A percentile compares a stretch with the other conserved stretches of the same genome.
These are phyloP conservation scores for Jamesozyma jinghongensis DNA, from an alignment of 805 yeast genomes.

Conservation along the genomic window DNA sequence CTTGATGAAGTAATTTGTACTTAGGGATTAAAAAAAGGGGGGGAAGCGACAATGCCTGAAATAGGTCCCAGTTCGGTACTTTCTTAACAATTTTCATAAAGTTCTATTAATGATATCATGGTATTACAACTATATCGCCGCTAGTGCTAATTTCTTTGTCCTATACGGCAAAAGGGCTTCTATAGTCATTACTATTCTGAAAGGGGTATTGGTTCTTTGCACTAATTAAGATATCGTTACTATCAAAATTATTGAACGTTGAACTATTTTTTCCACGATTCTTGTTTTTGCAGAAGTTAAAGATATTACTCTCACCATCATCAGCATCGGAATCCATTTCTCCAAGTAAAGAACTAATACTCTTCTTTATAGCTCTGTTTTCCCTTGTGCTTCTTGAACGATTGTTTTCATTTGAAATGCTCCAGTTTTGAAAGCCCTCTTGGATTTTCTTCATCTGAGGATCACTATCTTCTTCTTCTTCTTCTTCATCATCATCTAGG, in stretches of 20 bases:
- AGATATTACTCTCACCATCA: background rate
- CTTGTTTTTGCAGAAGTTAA: background rate
- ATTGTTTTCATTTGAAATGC: background rate
- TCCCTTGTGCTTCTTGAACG: background rate
- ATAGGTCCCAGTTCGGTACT: too few relatives aligned
- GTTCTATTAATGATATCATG: too few relatives aligned
- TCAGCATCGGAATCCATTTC: constrained; percentile 1
- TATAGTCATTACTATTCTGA: background rate
- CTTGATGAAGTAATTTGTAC: too few relatives aligned
- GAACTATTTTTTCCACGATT: background rate
- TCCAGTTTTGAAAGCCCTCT: constrained; percentile 1
- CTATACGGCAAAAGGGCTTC: constrained; percentile 1
- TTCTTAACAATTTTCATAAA: too few relatives aligned
- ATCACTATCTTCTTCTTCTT: background rate
- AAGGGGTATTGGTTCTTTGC: constrained; percentile 4
- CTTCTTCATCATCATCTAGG: background rate
- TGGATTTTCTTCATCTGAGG: background rate
- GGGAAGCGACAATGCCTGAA: too few relatives aligned
- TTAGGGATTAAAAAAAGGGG: too few relatives aligned
- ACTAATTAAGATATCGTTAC: constrained; percentile 4
- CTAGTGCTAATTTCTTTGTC: too few relatives aligned
- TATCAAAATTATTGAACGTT: background rate
- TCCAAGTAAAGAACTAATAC: background rate
- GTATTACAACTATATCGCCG: too few relatives aligned
- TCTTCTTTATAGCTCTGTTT: background rate